Percentiles rank a stretch among this genome's conserved stretches.
Conservation (phyloP, 139 green algal species). For the Haematococcus sp. region DNA sequence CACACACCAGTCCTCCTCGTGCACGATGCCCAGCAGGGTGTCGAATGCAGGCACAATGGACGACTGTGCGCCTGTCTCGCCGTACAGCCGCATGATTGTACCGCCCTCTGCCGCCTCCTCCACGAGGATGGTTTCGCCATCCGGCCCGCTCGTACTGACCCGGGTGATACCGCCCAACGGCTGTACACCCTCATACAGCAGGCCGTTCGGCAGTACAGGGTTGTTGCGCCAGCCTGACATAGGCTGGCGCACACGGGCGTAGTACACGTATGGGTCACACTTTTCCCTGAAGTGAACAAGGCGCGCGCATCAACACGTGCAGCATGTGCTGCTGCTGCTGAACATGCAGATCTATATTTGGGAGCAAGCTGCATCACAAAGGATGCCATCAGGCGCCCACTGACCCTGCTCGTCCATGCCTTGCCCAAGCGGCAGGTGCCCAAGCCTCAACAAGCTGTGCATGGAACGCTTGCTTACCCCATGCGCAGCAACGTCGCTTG, state of each 20-base stretch:
- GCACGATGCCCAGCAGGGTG: constrained; percentile 32
- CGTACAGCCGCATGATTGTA: constrained; percentile 39
- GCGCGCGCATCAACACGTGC: too few species aligned
- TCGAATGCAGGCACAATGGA: constrained; percentile 43
- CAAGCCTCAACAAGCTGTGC: too few species aligned
- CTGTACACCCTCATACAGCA: constrained; percentile 37
- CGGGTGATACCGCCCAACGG: neutral
- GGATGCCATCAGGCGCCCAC: too few species aligned
- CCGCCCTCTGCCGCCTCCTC: constrained; percentile 36
- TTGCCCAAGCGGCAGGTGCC: too few species aligned
- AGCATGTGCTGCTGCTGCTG: too few species aligned
- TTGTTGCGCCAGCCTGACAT: constrained; percentile 47
- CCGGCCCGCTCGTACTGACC: neutral
- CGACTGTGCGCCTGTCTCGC: constrained; percentile 53
- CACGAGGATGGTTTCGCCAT: constrained; percentile 7
- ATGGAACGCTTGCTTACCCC: constrained; percentile 5
- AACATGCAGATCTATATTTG: too few species aligned
- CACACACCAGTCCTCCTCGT: constrained; percentile 12
- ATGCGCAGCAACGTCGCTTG: constrained; percentile 40
- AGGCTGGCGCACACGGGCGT: constrained; percentile 27
- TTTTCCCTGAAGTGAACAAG: constrained; percentile 13
- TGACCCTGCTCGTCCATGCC: too few species aligned
- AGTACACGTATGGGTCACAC: constrained; percentile 55
- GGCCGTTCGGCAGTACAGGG: constrained; percentile 29
- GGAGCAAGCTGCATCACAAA: too few species aligned